Base-by-base conservation (phyloP, 352 stramenopile genomes). In the Peronosclerospora sorghi region DNA sequence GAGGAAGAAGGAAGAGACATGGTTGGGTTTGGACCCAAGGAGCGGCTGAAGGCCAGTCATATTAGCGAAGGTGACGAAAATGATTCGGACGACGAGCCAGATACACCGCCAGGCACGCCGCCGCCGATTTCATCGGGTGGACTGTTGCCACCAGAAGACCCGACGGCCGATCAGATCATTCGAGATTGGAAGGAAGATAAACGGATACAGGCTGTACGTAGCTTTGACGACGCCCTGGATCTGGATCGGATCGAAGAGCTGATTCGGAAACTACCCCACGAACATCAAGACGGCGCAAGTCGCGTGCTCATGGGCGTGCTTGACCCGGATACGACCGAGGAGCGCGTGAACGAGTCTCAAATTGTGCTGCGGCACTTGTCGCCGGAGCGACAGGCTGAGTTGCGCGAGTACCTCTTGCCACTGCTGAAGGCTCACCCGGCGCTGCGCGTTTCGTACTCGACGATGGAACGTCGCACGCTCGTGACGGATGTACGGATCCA, bases 401-500 rank as follows among this genome's bases (percentile, higher is more conserved):
- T 87, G 10, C 38, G 59, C 2, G 62, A 81, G 32, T 85, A 78
- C 35, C 21, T 90, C 10, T 32, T 90, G 32, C 78, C 78, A 24
- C 41, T 83, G 29, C 62, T 90, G 27, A 90, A 87, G 56, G 65
- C 74, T 7, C 65, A 86, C 30, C 74, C 76, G 27, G 65, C 67
- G 23, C 53, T 86, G 32, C 63, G 77, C 18, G 65, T 90, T 10
- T 73, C 68, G 35, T 90, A 82, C 44, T 60, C 67, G 19, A 83
- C 68, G 3, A 59, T 85, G 57, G 58, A 83, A 58, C 74, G 78
- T 19, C 73, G 71, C 35, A 86, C 77, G 10, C 50, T 91, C 0
- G 75, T 84, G 14, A 86, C 78, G 0, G 78, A 91, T 18, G 65
- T 88, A 23, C 73, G 77, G 7, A 60, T 91, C n/a, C 80, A 67